Percentiles rank a stretch among this genome's conserved stretches.
Evolutionary conservation across 768 basidiomycete species (phyloP).

Genomic region (Leccinellum rugosiceps): DNA sequence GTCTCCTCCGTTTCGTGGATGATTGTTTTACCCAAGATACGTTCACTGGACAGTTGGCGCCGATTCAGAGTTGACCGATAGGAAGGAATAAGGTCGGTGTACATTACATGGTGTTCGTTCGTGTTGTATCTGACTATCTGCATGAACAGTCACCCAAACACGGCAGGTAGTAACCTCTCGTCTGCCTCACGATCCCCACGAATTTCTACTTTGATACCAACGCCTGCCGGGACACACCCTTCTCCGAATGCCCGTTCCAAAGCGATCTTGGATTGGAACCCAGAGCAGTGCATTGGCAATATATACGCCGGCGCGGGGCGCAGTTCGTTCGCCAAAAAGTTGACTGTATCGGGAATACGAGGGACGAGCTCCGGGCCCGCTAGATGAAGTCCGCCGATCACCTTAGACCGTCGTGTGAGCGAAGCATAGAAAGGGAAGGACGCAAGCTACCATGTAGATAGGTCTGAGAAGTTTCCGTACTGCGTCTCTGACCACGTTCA

Average conservation of each 20-base stretch:
- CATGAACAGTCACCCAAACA: conserved; percentile 6
- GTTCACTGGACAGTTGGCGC: not conserved
- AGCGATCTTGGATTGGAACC: conserved; percentile 72
- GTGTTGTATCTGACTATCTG: conserved; percentile 1
- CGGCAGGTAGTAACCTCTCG: conserved; percentile 20
- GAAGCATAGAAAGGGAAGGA: not conserved
- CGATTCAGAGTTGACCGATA: not conserved
- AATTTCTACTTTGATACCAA: conserved; percentile 63
- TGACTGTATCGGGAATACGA: conserved; percentile 66
- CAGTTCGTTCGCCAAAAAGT: conserved; percentile 62
- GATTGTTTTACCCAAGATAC: conserved; percentile 33
- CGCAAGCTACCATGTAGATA: conserved; percentile 62
- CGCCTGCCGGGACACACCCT: conserved; percentile 74
- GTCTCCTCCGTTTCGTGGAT: conserved; percentile 48
- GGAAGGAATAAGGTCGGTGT: not conserved
- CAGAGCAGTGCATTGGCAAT: conserved; percentile 84
- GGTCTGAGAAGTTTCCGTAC: conserved; percentile 60
- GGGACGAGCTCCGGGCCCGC: conserved; percentile 61
- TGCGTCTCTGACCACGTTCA: conserved; percentile 77
- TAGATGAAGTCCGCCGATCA: conserved; percentile 83
- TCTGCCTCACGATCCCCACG: conserved; percentile 46
- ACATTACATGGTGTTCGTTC: conserved; percentile 1
- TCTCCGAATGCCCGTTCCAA: conserved; percentile 68
- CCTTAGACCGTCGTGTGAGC: conserved; percentile 36
- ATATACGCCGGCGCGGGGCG: conserved; percentile 64